Percentiles rank a stretch among this genome's conserved stretches.
Conservation (phyloP, 2,329 filamentous ascomycete genomes). For the Pezicula neosporulosa region DNA sequence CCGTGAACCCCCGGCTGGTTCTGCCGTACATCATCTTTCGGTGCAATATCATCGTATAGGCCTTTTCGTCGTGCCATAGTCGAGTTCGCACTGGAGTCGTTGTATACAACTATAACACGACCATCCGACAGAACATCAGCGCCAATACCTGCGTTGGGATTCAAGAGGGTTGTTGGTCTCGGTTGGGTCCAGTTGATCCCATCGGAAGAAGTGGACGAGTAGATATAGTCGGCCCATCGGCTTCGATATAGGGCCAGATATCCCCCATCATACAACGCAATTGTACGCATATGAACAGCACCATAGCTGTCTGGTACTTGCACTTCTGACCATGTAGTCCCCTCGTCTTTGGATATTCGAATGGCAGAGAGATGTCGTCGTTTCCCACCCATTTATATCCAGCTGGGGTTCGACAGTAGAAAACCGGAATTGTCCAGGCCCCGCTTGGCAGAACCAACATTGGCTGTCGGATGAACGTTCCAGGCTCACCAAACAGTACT, state of each 20-base stretch:
- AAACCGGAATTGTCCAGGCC: conserved; percentile 39
- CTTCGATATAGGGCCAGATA: conserved; percentile 39
- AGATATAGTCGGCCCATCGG: conserved; percentile 41
- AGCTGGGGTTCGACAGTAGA: conserved; percentile 36
- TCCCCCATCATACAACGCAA: conserved; percentile 21
- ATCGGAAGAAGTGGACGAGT: conserved; percentile 35
- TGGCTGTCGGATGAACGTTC: conserved; percentile 39
- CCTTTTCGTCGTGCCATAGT: not conserved
- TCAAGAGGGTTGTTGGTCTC: conserved; percentile 32
- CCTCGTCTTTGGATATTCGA: conserved; percentile 33
- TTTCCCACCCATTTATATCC: conserved; percentile 41
- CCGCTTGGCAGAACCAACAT: conserved; percentile 32
- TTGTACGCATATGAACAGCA: conserved; percentile 41
- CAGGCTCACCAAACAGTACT: conserved; percentile 31
- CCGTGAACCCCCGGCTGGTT: conserved; percentile 1
- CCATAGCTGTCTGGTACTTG: conserved; percentile 34
- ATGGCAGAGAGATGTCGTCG: conserved; percentile 38
- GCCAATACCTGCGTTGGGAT: conserved; percentile 41
- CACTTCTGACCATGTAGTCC: conserved; percentile 36
- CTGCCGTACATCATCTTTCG: not conserved
- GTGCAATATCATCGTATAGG: conserved; percentile 3
- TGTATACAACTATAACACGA: conserved; percentile 35
- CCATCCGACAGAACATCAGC: conserved; percentile 34
- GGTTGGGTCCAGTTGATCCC: conserved; percentile 36
- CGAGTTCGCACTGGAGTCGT: conserved; percentile 14